A percentile compares a stretch with the other conserved stretches of the same genome.
phyloP scores from a whole-genome alignment of 2,329 filamentous ascomycete genomes.

The Stachybotrys chartarum region DNA sequence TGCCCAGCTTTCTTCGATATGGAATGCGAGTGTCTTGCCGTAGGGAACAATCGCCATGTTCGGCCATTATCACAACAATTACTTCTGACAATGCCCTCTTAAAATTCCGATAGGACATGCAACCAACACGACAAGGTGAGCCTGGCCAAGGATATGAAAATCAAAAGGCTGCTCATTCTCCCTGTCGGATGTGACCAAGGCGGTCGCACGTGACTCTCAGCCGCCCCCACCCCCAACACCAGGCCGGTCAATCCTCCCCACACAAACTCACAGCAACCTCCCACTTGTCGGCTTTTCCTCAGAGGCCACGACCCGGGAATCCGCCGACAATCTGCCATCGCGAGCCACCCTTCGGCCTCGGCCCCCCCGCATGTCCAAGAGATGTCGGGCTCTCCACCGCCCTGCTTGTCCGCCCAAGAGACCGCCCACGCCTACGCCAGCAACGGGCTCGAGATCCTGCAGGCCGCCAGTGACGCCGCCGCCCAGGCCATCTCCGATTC shows the following conservation, averaged over 20 bases:
- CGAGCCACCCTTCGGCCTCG: constrained; percentile 12
- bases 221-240: background rate
- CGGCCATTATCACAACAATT: too few species aligned
- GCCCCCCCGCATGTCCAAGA: constrained; percentile 7
- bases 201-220: background rate
- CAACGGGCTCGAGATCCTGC: constrained; percentile 38
- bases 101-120: too few species aligned
- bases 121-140: too few species aligned
- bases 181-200: too few species aligned
- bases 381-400: constrained; percentile 20
- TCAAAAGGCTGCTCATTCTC: too few species aligned
- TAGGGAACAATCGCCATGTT: too few species aligned
- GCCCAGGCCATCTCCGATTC: constrained; percentile 31
- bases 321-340: constrained; percentile 37
- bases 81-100: too few species aligned
- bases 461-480: constrained; percentile 37
- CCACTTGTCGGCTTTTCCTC: background rate
- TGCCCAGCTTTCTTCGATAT: too few species aligned
- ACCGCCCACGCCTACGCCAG: constrained; percentile 36
- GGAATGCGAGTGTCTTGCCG: too few species aligned
- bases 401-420: constrained; percentile 16
- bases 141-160: too few species aligned
- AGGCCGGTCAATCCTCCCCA: background rate
- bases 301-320: constrained; percentile 26
- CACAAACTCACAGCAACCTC: background rate